Evolutionary conservation across 2,329 filamentous ascomycete species (phyloP), one percentile per base, ranked within the genome.

Genomic region (Penicillium concentricum): DNA sequence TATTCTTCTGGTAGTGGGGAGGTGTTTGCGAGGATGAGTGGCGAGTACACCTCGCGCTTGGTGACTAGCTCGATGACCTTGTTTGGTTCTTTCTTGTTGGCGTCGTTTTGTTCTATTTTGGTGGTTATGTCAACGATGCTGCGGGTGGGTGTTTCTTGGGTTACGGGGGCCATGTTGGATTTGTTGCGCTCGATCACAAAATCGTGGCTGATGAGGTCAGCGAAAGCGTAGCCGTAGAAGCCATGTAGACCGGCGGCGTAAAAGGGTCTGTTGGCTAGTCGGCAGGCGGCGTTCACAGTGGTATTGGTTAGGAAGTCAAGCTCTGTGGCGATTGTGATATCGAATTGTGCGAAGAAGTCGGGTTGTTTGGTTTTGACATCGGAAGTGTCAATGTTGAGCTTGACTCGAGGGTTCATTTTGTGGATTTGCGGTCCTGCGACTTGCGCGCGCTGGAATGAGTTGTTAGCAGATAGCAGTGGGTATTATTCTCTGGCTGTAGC

Each of bases 211-310:
- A 96, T 91, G 22, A 99, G 82, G 73, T 99, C 94, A 56, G 90
- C 89, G 73, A 99, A 99, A 63, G 96, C 89, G 78, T 91, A 99
- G 54, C 94, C 94, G 73, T 95, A 97, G 72, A 96, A 84, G 47
- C 94, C 94, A 71, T 97, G 91, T 3, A 89, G 85, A 49, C 87
- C 88, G 35, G 92, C 90, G 10, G 91, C 91, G 75, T 99, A 99
- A 74, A 97, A 97, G 12, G 92, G 87, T 46, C 86, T 85, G 61
- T 85, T 83, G 59, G 88, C 87, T 37, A 95, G 78, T 45, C 93
- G 88, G 39, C 92, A 92, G 28, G 90, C 88, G 22, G 90, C 90
- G 76, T 97, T 97, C 77, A 97, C 89, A 57, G 85, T 83, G 62
- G 86, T 86, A 60, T 95, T 84, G 0, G 86, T 86, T 56, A 84